A percentile compares a stretch with the other conserved stretches of the same genome.
phyloP scores from a whole-genome alignment of 2,329 filamentous ascomycete genomes.

The Chrysoporthe deuterocubensis region DNA sequence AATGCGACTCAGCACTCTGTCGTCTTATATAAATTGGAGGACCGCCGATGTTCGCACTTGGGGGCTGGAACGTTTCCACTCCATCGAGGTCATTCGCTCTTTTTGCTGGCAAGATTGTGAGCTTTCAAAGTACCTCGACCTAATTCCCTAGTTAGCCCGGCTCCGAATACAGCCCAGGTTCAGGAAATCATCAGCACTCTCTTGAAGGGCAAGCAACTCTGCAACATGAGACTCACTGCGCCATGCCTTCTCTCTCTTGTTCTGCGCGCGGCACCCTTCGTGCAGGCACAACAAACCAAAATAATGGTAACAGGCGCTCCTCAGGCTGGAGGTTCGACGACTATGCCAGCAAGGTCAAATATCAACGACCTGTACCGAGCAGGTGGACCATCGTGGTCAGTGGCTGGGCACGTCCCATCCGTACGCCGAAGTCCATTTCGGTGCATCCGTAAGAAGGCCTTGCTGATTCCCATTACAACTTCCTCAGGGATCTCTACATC shows the following conservation, averaged over 20 bases:
- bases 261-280: neutral
- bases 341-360: conserved; percentile 49
- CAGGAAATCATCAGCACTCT: no score
- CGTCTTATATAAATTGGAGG: neutral
- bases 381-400: conserved; percentile 41
- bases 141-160: no score
- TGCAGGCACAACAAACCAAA: conserved; percentile 11
- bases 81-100: neutral
- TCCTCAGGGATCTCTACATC: conserved; percentile 53
- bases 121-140: neutral
- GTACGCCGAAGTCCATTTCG: neutral
- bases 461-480: conserved; percentile 11
- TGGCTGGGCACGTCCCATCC: neutral
- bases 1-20: neutral
- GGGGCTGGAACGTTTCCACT: neutral
- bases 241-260: neutral
- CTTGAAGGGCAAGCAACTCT: no score
- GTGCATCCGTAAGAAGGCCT: neutral
- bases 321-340: conserved; percentile 31
- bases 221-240: no score
- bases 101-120: neutral
- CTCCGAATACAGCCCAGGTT: no score
- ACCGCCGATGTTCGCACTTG: neutral
- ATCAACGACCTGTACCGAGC: conserved; percentile 50
- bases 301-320: conserved; percentile 42